Conservation (phyloP, 2,329 filamentous ascomycete genomes). For the Ascochyta clinopodiicola region DNA sequence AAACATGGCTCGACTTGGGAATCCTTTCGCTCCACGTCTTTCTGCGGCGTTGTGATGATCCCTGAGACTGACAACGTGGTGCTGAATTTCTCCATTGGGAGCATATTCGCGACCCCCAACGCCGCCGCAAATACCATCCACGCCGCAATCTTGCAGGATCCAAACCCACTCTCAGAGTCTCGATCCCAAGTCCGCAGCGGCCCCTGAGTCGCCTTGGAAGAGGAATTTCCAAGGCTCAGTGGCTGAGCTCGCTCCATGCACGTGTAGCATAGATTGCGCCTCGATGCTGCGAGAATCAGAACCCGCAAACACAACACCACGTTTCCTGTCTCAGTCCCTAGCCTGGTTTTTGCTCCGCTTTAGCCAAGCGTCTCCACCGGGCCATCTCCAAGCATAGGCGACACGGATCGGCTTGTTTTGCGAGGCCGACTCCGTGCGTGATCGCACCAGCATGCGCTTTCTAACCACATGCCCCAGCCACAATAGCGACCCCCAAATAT, state of each 20-base stretch:
- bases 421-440: not conserved
- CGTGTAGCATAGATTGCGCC: slow-evolving; percentile 1
- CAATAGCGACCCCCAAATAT: not conserved
- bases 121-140: slow-evolving; percentile 1
- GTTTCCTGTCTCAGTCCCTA: slow-evolving; percentile 4
- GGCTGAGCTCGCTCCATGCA: slow-evolving; percentile 8
- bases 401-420: not conserved
- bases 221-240: not conserved
- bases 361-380: not conserved
- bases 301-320: slow-evolving; percentile 13
- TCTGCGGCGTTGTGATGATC: slow-evolving; percentile 4
- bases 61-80: not conserved
- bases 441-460: not conserved
- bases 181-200: not conserved
- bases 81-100: slow-evolving; percentile 2
- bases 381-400: not conserved
- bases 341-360: slow-evolving; percentile 5
- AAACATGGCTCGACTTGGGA: slow-evolving; percentile 11
- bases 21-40: slow-evolving; percentile 2
- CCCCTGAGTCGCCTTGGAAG: slow-evolving; percentile 5
- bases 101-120: slow-evolving; percentile 1
- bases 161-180: not conserved
- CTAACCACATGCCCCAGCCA: slow-evolving; percentile 1
- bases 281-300: slow-evolving; percentile 2
- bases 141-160: slow-evolving; percentile 2